phyloP scores from a whole-genome alignment of 2,329 filamentous ascomycete genomes.

The Fusarium sp. region DNA sequence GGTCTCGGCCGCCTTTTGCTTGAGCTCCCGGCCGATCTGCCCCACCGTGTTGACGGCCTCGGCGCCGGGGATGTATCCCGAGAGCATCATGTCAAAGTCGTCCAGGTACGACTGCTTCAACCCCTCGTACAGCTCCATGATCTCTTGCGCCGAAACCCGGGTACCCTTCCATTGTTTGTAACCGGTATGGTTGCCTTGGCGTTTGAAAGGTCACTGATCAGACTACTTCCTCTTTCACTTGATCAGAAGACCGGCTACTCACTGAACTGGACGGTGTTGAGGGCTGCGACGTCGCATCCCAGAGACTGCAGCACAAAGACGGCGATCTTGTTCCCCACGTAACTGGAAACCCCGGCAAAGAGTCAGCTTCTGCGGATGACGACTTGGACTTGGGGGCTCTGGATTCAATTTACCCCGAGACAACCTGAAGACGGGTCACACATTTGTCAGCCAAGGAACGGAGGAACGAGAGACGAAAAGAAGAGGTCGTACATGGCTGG shows the following conservation, averaged over 20 bases:
- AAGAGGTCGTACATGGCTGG: constrained; percentile 79
- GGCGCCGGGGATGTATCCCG: constrained; percentile 91
- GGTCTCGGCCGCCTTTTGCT: constrained; percentile 65
- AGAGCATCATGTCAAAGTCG: constrained; percentile 92
- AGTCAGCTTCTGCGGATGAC: constrained; percentile 11
- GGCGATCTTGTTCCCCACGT: constrained; percentile 98
- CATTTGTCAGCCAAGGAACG: constrained; percentile 20
- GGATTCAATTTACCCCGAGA: constrained; percentile 39
- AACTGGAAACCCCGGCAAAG: constrained; percentile 60
- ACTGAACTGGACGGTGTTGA: constrained; percentile 99
- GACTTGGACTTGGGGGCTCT: not conserved
- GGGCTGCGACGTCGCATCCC: constrained; percentile 89
- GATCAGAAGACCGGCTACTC: constrained; percentile 48
- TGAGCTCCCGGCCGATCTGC: constrained; percentile 80
- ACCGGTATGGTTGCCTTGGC: constrained; percentile 90
- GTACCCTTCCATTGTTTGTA: constrained; percentile 90
- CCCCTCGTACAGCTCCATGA: constrained; percentile 83
- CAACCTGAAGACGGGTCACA: constrained; percentile 32
- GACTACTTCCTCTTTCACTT: not conserved
- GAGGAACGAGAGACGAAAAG: not conserved
- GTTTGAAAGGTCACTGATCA: constrained; percentile 7
- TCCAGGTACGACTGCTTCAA: constrained; percentile 83
- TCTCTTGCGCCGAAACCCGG: constrained; percentile 80
- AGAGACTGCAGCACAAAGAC: constrained; percentile 93
- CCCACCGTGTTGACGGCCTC: constrained; percentile 85